Evolutionary conservation across 768 basidiomycete species (phyloP).

Genomic region (Podaxis carcinomalis): DNA sequence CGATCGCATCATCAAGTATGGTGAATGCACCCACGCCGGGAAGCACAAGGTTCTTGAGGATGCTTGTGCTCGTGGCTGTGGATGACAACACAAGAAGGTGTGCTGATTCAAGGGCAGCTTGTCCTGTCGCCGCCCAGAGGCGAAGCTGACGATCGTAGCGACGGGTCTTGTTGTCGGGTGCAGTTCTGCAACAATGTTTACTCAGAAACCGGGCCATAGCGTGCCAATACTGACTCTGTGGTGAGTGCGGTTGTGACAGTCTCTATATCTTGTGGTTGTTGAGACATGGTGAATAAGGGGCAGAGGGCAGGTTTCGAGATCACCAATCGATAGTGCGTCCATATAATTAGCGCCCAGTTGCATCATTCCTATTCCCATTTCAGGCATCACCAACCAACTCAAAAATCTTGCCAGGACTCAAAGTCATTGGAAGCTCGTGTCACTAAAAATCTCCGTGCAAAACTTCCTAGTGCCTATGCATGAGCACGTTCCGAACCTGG

Average conservation of each 20-base stretch:
- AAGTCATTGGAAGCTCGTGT: not conserved
- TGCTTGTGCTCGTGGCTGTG: constrained; percentile 80
- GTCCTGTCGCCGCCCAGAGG: constrained; percentile 92
- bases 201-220: not conserved
- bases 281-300: not conserved
- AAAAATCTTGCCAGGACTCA: not conserved
- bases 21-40: constrained; percentile 97
- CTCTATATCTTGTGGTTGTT: constrained; percentile 21
- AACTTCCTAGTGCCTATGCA: not conserved
- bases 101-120: constrained; percentile 81
- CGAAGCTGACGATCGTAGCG: constrained; percentile 95
- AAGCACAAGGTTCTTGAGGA: constrained; percentile 94
- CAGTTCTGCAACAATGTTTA: constrained; percentile 33
- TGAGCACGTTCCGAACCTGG: not conserved
- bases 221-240: constrained; percentile 20
- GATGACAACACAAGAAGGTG: constrained; percentile 78
- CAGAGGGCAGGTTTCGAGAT: not conserved
- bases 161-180: constrained; percentile 83
- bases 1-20: constrained; percentile 65
- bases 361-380: not conserved
- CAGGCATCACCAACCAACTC: not conserved
- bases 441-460: not conserved
- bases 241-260: constrained; percentile 22
- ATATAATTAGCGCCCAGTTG: not conserved
- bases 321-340: not conserved